A percentile compares a stretch with the other conserved stretches of the same genome.
Conservation (phyloP, 106 monocot species). For the Platanthera guangdongensis region DNA sequence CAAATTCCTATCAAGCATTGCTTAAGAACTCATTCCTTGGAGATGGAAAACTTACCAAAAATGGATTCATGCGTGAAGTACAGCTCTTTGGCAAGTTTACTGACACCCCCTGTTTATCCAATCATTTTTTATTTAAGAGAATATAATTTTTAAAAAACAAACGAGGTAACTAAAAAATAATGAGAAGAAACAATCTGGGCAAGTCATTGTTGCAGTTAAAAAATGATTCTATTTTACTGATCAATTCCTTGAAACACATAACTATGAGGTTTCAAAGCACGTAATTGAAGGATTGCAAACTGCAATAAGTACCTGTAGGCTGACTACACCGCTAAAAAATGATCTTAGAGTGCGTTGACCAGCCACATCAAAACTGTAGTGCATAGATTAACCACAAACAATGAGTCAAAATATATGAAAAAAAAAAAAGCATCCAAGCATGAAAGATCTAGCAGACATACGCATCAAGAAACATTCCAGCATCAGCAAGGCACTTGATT, state of each 20-base stretch:
- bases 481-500: slow-evolving; percentile 88
- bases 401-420: background rate
- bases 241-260: background rate
- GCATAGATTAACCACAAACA: slow-evolving; percentile 1
- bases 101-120: slow-evolving; percentile 35
- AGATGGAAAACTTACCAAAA: slow-evolving; percentile 45
- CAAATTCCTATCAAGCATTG: background rate
- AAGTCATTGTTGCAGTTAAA: background rate
- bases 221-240: background rate
- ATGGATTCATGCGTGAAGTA: slow-evolving; percentile 66
- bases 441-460: slow-evolving; percentile 15
- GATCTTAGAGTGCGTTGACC: slow-evolving; percentile 57
- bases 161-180: background rate
- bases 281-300: background rate
- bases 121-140: background rate
- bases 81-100: slow-evolving; percentile 56
- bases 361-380: slow-evolving; percentile 63
- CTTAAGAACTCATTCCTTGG: background rate
- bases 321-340: slow-evolving; percentile 67
- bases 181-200: background rate
- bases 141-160: background rate
- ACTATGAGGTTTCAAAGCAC: background rate
- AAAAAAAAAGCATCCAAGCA: background rate
- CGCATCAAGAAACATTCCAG: slow-evolving; percentile 86
- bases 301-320: slow-evolving; percentile 46